Evolutionary conservation across 768 basidiomycete species (phyloP), one percentile per base, ranked within the genome.

Genomic region (Dioszegia aurantiaca): DNA sequence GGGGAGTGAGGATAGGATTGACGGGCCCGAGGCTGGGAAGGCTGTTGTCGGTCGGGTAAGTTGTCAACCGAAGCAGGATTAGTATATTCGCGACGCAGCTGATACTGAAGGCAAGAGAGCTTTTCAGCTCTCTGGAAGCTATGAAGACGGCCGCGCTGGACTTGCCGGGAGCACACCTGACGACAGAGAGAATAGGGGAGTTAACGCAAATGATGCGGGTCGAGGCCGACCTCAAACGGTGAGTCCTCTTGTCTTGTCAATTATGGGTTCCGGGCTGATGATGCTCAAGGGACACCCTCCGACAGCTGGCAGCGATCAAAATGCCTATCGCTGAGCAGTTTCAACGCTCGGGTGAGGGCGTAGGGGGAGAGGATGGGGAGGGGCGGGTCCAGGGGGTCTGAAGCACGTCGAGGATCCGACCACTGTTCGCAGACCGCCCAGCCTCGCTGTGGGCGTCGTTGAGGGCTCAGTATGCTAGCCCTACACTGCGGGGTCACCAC

Each of bases 211-310:
- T 61, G n/a, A 44, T 71, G 39, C 60, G 63, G 12, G 56, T 42
- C 14, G 65, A 73, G 47, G 64, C 58, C 14, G 69, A 70, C 17
- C 63, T 54, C 30, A 55, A 69, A 42, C 42, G 67, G 72, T 71
- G 27, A 43, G 72, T 62, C 23, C n/a, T 49, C 6, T 49, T 24
- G 3, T 12, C 19, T 16, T 14, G 6, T 5, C 8, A 21, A n/a
- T 2, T 17, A 2, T 10, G 28, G 21, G 54, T n/a, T 33, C 33
- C 33, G 14, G 6, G 14, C 33, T 33, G 33, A 33, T 6, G 33
- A 33, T 36, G n/a, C 26, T 4, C 14, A 33, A 67, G 66, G 27
- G 49, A 21, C 6, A 53, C 56, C 31, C 58, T 68, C 8, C 17
- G 45, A 4, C 31, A 44, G 14, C 58, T 68, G 42, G 60, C 52